Conservation (phyloP, 768 basidiomycete genomes). For the Tulasnella sp. region DNA sequence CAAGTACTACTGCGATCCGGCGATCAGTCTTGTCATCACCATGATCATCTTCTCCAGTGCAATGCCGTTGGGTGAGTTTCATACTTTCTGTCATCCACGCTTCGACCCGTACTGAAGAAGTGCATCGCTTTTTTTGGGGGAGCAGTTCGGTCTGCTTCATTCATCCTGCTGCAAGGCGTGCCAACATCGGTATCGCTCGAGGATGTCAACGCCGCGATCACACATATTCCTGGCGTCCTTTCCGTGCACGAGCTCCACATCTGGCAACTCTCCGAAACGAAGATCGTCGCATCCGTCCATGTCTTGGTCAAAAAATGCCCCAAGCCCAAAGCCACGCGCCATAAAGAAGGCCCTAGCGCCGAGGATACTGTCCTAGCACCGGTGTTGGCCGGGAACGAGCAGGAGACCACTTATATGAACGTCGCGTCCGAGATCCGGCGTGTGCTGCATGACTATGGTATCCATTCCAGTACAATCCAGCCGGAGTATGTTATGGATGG, state of each 20-base stretch:
- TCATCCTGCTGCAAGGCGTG: constrained; percentile 90
- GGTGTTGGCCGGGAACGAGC: constrained; percentile 19
- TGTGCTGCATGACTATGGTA: constrained; percentile 78
- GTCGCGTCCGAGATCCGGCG: constrained; percentile 75
- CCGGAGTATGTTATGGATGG: constrained; percentile 43
- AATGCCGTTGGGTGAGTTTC: constrained; percentile 49
- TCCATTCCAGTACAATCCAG: constrained; percentile 91
- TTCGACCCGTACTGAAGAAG: too few species aligned
- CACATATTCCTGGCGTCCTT: constrained; percentile 70
- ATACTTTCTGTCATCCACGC: not conserved
- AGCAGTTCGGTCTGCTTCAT: constrained; percentile 48
- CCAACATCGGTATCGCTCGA: constrained; percentile 83
- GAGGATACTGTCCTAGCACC: not conserved
- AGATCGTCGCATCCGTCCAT: constrained; percentile 92
- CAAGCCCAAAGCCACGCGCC: not conserved
- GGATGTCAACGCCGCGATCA: constrained; percentile 72
- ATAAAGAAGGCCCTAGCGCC: not conserved
- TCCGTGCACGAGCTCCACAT: constrained; percentile 92
- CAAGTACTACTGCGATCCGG: constrained; percentile 87
- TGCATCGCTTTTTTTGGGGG: not conserved
- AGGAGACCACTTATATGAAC: constrained; percentile 81
- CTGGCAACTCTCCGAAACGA: constrained; percentile 94
- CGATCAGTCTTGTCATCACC: constrained; percentile 89
- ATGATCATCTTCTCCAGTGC: constrained; percentile 94
- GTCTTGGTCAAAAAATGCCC: constrained; percentile 45